Evolutionary conservation across 2,329 filamentous ascomycete species (phyloP), one percentile per base, ranked within the genome.

Genomic region (Ophiocordyceps camponoti-saundersi): DNA sequence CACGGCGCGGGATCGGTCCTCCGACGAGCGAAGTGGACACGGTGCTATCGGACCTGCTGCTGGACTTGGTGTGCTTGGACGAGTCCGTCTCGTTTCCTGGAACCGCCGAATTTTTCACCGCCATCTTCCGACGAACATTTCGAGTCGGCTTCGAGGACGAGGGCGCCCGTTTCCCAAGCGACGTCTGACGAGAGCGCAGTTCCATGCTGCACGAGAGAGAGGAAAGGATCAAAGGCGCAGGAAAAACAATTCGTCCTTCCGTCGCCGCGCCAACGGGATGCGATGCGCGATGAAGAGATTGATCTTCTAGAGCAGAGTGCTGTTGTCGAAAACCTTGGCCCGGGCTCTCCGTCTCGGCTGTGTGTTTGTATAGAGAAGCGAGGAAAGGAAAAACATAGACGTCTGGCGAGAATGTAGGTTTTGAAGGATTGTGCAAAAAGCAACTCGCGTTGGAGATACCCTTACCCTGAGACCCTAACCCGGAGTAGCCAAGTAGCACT

Each of bases 1-100:
- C 50, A 16, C 47, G 42, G 11, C 45, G 47, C 16, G 47, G 26
- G 21, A 46, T 11, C n/a, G 46, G 45, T 26, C 44, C 34, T 20
- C 20, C 34, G 6, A 11, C 39, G n/a, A 48, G 41, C 6, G 42
- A 46, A 4, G 42, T 34, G 18, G 16, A 18, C 8, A 6, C 16
- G 21, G 18, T 20, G 20, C 41, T 15, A 29, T 42, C 3, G 6
- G 21, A 5, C 11, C 11, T 20, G 41, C 41, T 42, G 15, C 41
- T 11, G n/a, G 20, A 16, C 41, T 4, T 10, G 5, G 26, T 10
- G 4, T 10, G 26, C 13, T 6, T 22, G 12, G 10, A 10, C 41
- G n/a, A 15, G 13, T 39, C 34, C 34, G 16, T 39, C 34, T 39
- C 34, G 34, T 18, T 39, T 29, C 26, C 26, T 29, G 26, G 26